phyloP scores from a whole-genome alignment of 2,329 filamentous ascomycete species.

The Sarocladium strictum region DNA sequence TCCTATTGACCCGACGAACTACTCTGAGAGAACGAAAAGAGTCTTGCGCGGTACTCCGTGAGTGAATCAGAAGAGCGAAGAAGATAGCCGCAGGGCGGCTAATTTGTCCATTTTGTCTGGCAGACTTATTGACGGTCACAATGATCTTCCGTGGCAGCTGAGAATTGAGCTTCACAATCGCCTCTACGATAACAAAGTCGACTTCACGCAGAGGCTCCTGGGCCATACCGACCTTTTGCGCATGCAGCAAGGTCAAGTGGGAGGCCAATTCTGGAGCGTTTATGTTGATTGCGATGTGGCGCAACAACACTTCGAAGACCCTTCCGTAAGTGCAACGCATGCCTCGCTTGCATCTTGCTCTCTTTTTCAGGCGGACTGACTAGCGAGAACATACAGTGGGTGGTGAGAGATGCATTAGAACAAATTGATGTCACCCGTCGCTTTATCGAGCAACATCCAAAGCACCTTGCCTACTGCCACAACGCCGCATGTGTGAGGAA shows the following conservation, averaged over 20 bases:
- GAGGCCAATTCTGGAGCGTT: conserved; percentile 25
- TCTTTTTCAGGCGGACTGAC: too few species aligned
- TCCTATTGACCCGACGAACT: conserved; percentile 13
- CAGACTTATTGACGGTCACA: conserved; percentile 25
- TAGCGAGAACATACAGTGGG: conserved; percentile 11
- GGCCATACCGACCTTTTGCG: conserved; percentile 22
- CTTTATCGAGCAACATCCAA: conserved; percentile 20
- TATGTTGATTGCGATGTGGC: conserved; percentile 19
- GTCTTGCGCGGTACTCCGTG: conserved; percentile 14
- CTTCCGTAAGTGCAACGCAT: conserved; percentile 14
- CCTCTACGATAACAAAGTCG: conserved; percentile 16
- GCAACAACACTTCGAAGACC: conserved; percentile 20
- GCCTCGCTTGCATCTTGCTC: too few species aligned
- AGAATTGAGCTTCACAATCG: conserved; percentile 23
- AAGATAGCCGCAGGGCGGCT: too few species aligned
- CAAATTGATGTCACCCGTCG: conserved; percentile 28
- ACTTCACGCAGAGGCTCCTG: conserved; percentile 15
- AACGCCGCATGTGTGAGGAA: conserved; percentile 19
- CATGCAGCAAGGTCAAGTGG: conserved; percentile 22
- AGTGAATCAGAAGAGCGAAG: too few species aligned
- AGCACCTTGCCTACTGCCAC: conserved; percentile 20
- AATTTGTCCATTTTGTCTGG: too few species aligned
- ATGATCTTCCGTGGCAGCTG: conserved; percentile 24
- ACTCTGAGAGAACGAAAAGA: conserved; percentile 12
- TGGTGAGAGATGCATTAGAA: conserved; percentile 11